Conservation (phyloP, 1,284 basidiomycete genomes). For the Pseudozyma pruni region DNA sequence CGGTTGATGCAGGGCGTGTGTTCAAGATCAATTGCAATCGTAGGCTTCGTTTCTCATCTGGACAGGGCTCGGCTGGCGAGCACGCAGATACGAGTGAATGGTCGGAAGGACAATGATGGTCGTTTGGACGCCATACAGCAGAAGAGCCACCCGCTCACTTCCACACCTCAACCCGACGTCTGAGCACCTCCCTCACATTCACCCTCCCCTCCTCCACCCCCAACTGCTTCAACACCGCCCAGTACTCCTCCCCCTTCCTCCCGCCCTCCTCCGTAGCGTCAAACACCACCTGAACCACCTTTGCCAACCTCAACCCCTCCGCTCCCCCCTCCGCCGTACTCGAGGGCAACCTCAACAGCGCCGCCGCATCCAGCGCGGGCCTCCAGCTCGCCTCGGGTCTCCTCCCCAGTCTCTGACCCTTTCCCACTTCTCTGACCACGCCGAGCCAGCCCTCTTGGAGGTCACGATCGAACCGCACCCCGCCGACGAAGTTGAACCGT, state of each 20-base stretch:
- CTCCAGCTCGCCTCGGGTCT: constrained; percentile 53
- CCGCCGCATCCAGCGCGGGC: constrained; percentile 16
- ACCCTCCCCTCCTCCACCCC: constrained; percentile 21
- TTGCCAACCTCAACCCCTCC: constrained; percentile 16
- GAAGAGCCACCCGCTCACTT: too few relatives aligned
- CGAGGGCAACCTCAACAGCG: constrained; percentile 20
- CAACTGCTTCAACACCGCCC: constrained; percentile 9
- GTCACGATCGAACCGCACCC: constrained; percentile 41
- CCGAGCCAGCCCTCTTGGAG: constrained; percentile 57
- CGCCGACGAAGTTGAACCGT: constrained; percentile 29
- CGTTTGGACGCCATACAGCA: too few relatives aligned
- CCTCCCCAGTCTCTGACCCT: constrained; percentile 26
- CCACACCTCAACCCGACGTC: constrained; percentile 34
- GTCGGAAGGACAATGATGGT: too few relatives aligned
- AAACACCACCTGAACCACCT: constrained; percentile 30
- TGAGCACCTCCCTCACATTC: constrained; percentile 33
- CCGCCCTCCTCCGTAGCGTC: constrained; percentile 11
- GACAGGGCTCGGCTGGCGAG: too few relatives aligned
- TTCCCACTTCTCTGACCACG: constrained; percentile 40
- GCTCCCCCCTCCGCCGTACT: not conserved
- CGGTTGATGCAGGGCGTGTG: constrained; percentile 10
- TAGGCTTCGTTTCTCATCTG: not conserved
- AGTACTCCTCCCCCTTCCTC: constrained; percentile 11
- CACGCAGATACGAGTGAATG: too few relatives aligned
- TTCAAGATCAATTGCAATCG: not conserved